Conservation (phyloP, 805 yeast genomes). For the Myxozyma mucilagina region DNA sequence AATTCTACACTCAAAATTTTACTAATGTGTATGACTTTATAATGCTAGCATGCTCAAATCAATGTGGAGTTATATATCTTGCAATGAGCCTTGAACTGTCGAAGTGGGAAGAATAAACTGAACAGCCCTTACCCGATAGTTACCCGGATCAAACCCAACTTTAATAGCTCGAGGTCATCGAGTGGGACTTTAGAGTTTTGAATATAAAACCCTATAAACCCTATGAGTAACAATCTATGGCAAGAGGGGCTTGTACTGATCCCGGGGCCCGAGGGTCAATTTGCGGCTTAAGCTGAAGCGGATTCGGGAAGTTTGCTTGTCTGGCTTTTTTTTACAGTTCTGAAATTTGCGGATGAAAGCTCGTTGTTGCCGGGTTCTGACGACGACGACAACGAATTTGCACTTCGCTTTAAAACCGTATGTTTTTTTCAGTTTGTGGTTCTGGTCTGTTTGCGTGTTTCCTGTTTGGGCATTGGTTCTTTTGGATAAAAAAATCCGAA, state of each 20-base stretch:
- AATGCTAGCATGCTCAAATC: background rate
- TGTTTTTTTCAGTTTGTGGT: no score
- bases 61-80: background rate
- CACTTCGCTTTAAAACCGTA: no score
- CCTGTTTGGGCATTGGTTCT: no score
- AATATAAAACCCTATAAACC: no score
- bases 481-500: background rate
- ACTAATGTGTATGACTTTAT: background rate
- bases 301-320: no score
- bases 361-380: no score
- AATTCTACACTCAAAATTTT: background rate
- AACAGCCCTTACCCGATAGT: conserved; percentile 4
- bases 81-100: background rate
- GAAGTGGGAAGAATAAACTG: conserved; percentile 12
- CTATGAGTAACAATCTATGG: no score
- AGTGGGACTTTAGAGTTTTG: background rate
- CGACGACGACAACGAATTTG: no score
- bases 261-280: background rate
- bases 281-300: background rate
- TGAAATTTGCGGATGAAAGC: no score
- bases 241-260: no score
- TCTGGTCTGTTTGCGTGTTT: no score
- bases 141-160: background rate
- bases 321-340: no score
- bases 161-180: background rate